A percentile compares a stretch with the other conserved stretches of the same genome.
These are phyloP conservation scores for Volutella citrinella DNA, from an alignment of 2,329 filamentous ascomycete species.

Conservation along the genomic window DNA sequence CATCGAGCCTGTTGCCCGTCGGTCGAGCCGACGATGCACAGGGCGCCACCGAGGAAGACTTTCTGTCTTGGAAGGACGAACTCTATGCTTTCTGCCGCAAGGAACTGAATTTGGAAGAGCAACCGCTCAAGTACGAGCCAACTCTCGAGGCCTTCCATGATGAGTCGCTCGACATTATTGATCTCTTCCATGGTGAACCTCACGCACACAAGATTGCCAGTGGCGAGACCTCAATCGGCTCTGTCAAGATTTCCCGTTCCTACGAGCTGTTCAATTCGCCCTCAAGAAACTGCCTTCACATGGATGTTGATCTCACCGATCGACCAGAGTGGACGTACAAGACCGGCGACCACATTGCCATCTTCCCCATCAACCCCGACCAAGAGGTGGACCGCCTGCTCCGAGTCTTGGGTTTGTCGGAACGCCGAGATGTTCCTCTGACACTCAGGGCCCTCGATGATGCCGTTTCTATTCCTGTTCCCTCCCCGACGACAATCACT, in stretches of 20 bases:
- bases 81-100: constrained; percentile 17
- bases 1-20: constrained; percentile 16
- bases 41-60: constrained; percentile 30
- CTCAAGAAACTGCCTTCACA: constrained; percentile 30
- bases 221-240: constrained; percentile 9
- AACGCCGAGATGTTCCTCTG: constrained; percentile 18
- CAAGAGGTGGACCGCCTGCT: constrained; percentile 27
- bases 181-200: constrained; percentile 13
- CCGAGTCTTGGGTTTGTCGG: constrained; percentile 19
- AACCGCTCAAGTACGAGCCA: constrained; percentile 18
- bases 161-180: constrained; percentile 12
- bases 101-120: constrained; percentile 21
- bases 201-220: constrained; percentile 16
- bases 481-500: constrained; percentile 34
- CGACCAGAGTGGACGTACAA: constrained; percentile 25
- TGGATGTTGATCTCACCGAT: constrained; percentile 31
- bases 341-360: constrained; percentile 35
- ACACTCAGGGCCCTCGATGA: constrained; percentile 15
- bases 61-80: constrained; percentile 29
- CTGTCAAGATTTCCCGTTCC: constrained; percentile 5
- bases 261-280: constrained; percentile 21
- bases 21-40: constrained; percentile 27
- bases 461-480: constrained; percentile 20
- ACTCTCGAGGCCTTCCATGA: constrained; percentile 8
- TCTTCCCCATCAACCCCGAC: constrained; percentile 34